Base-by-base conservation (phyloP, 352 stramenopile species). In the Achlya hypogyna region DNA sequence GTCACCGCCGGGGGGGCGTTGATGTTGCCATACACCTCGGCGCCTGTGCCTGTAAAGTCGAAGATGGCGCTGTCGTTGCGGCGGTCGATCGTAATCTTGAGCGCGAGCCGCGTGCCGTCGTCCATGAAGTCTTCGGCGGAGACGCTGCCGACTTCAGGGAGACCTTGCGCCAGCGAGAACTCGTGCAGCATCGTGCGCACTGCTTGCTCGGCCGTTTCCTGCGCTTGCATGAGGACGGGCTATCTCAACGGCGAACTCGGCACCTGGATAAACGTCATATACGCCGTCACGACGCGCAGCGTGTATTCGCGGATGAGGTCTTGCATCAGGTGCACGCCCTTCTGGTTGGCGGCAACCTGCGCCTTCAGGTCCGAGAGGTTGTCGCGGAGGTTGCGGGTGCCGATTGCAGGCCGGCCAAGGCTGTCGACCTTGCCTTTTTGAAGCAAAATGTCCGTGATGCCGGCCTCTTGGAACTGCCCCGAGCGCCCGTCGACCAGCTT, bases 211-310 rank as follows among this genome's bases (percentile, higher is more conserved):
- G 96, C 96, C 2, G 84, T 97, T 89, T 83, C 73, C 53, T 69
- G 51, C 62, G 29, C 56, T n/a, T 1, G 38, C 2, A 18, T 45
- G 38, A 10, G 12, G 2, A 63, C 8, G 16, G 4, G 2, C 54
- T 12, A 64, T 52, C 6, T 0, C 5, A 51, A 52, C 1, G 25
- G 0, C 5, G n/a, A 47, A 65, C 51, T 38, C n/a, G n/a, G 14
- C 20, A 82, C 75, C 74, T 99, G 96, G 68, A 99, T 99, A 75
- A 96, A 98, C 45, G 87, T 82, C 97, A 99, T 99, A 81, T 99
- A 99, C 29, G 96, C 93, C 28, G 95, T 88, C 5, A 99, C 96
- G 27, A 96, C 86, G 0, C 87, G 76, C 4, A 99, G 73, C 23
- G 95, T 94, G 76, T 98, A 98, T 79, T 99, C 96, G 31, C 76